Percentiles rank a stretch among this genome's conserved stretches.
These are phyloP conservation scores for Thraustochytrium sp. DNA, from an alignment of 352 stramenopile genomes.

Conservation along the genomic window DNA sequence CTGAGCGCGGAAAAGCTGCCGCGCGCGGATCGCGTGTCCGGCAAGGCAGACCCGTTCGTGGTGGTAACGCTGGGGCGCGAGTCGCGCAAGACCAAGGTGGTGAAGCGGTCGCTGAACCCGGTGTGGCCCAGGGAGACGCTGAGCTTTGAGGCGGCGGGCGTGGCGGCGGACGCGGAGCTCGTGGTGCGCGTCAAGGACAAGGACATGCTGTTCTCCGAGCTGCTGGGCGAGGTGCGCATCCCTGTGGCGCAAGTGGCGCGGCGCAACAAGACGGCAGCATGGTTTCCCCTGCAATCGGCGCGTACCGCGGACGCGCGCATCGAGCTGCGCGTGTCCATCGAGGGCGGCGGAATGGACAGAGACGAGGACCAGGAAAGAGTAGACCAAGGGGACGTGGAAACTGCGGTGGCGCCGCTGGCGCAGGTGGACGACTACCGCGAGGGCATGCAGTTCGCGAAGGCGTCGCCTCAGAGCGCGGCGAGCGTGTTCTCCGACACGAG, in stretches of 20 bases:
- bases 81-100: conserved; percentile 10
- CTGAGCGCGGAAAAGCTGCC: neutral
- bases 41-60: conserved; percentile 9
- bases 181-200: neutral
- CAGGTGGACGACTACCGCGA: conserved; percentile 16
- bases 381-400: no score
- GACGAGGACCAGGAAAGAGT: no score
- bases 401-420: neutral
- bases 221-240: neutral
- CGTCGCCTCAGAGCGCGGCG: no score
- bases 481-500: no score
- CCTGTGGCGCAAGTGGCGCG: neutral
- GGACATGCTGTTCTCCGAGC: conserved; percentile 10
- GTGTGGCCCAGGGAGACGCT: neutral
- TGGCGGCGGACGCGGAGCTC: neutral
- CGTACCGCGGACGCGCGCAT: neutral
- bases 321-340: neutral
- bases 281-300: neutral
- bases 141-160: neutral
- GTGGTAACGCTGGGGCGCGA: neutral
- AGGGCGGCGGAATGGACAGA: no score
- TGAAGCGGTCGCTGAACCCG: neutral
- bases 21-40: neutral
- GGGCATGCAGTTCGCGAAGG: conserved; percentile 27
- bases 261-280: neutral